A percentile compares a stretch with the other conserved stretches of the same genome.
These are phyloP conservation scores for Saturnispora diversa DNA, from an alignment of 805 yeast species.

Conservation along the genomic window DNA sequence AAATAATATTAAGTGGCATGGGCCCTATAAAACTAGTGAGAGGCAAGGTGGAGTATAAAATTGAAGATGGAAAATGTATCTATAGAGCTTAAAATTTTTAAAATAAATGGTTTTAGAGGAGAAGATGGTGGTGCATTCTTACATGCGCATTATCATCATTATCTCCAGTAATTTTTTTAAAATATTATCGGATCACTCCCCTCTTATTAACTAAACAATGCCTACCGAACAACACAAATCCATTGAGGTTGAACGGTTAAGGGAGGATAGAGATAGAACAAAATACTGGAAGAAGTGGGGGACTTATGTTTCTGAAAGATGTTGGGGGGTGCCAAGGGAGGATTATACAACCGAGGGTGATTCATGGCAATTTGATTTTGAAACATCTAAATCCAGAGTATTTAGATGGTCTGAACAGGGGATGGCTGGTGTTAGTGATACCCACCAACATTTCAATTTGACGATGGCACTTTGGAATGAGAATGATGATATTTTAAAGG, in stretches of 20 bases:
- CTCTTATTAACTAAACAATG: too few species aligned
- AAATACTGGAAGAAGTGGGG: conserved; percentile 88
- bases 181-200: too few species aligned
- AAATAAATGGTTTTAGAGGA: neutral
- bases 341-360: conserved; percentile 82
- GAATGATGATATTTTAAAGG: conserved; percentile 75
- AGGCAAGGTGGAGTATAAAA: conserved; percentile 5
- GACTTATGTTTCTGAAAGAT: conserved; percentile 79
- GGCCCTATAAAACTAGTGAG: conserved; percentile 3
- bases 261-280: conserved; percentile 31
- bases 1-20: neutral
- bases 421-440: conserved; percentile 79
- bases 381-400: conserved; percentile 69
- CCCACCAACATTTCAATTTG: conserved; percentile 67
- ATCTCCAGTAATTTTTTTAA: too few species aligned
- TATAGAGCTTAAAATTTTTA: neutral
- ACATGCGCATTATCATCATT: too few species aligned
- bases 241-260: conserved; percentile 35
- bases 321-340: conserved; percentile 83
- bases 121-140: neutral
- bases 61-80: neutral
- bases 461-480: conserved; percentile 91
- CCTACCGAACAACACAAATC: too few species aligned
- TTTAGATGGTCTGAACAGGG: conserved; percentile 98
- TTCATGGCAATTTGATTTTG: conserved; percentile 89